Evolutionary conservation across 2,329 filamentous ascomycete genomes (phyloP).

Genomic region (Clonostachys rosea): DNA sequence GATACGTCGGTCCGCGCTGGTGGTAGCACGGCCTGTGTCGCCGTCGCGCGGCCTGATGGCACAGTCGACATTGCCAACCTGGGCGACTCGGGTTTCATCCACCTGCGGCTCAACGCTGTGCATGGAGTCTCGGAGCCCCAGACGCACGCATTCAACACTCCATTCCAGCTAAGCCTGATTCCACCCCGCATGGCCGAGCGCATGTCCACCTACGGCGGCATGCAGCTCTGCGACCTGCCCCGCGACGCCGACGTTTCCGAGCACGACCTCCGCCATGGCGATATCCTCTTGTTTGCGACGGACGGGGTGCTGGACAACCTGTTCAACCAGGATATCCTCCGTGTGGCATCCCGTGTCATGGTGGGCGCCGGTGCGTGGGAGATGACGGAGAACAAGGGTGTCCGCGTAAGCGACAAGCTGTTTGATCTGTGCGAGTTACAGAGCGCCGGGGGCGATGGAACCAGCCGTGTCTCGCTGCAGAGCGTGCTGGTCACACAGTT

Average conservation of each 20-base stretch:
- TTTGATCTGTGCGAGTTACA: slow-evolving; percentile 26
- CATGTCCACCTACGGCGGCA: slow-evolving; percentile 77
- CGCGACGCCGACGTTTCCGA: slow-evolving; percentile 77
- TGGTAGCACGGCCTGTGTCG: slow-evolving; percentile 90
- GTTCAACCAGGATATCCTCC: slow-evolving; percentile 82
- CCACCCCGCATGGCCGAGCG: slow-evolving; percentile 75
- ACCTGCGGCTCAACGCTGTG: slow-evolving; percentile 80
- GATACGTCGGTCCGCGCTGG: slow-evolving; percentile 74
- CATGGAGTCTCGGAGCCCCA: slow-evolving; percentile 80
- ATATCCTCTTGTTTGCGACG: slow-evolving; percentile 89
- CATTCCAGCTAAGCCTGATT: slow-evolving; percentile 87
- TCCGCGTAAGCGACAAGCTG: slow-evolving; percentile 60
- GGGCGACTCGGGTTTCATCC: slow-evolving; percentile 90
- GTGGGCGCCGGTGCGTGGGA: slow-evolving; percentile 69
- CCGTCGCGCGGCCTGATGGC: slow-evolving; percentile 68
- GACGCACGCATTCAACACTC: slow-evolving; percentile 96
- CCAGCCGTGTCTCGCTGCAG: slow-evolving; percentile 56
- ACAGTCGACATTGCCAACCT: slow-evolving; percentile 85
- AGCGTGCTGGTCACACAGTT: slow-evolving; percentile 75
- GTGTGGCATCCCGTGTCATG: slow-evolving; percentile 76
- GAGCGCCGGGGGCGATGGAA: slow-evolving; percentile 8
- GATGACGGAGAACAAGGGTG: slow-evolving; percentile 49
- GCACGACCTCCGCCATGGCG: slow-evolving; percentile 78
- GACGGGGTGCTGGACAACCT: slow-evolving; percentile 97
- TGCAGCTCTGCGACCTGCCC: slow-evolving; percentile 77